A percentile compares a stretch with the other conserved stretches of the same genome.
phyloP scores from a whole-genome alignment of 176 grass and related monocot genomes.

The Alopecurus myosuroides region DNA sequence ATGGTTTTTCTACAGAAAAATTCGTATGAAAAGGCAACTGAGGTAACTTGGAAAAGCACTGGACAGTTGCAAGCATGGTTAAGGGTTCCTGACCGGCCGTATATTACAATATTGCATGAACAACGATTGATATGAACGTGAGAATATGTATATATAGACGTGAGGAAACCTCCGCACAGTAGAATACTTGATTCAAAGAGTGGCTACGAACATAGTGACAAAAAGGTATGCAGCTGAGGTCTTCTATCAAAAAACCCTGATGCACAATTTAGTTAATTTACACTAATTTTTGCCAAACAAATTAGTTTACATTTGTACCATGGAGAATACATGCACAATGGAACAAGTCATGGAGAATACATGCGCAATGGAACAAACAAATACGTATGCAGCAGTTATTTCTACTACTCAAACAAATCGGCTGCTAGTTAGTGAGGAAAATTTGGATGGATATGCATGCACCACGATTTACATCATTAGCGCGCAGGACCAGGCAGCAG shows the following conservation, averaged over 20 bases:
- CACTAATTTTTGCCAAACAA: not conserved
- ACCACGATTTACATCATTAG: constrained; percentile 25
- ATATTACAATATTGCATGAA: constrained; percentile 17
- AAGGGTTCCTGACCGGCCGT: not conserved
- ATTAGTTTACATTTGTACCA: not conserved
- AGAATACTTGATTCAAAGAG: constrained; percentile 11
- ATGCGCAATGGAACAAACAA: not conserved
- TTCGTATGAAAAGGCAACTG: constrained; percentile 26
- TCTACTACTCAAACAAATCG: not conserved
- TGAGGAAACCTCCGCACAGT: not conserved
- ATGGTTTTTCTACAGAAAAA: constrained; percentile 5
- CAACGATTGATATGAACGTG: not conserved
- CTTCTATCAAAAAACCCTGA: not conserved
- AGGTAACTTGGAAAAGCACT: constrained; percentile 26
- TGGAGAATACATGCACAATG: not conserved
- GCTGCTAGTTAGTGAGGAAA: not conserved
- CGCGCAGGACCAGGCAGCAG: constrained; percentile 18
- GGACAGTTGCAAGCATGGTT: constrained; percentile 32
- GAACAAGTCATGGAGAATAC: not conserved
- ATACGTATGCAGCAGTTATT: not conserved
- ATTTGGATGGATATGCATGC: constrained; percentile 4
- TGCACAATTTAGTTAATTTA: not conserved
- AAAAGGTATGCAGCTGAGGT: constrained; percentile 1
- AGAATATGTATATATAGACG: not conserved
- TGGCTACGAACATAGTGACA: constrained; percentile 28